Evolutionary conservation across 2,329 filamentous ascomycete species (phyloP).

Genomic region (Leptographium radiaticola): DNA sequence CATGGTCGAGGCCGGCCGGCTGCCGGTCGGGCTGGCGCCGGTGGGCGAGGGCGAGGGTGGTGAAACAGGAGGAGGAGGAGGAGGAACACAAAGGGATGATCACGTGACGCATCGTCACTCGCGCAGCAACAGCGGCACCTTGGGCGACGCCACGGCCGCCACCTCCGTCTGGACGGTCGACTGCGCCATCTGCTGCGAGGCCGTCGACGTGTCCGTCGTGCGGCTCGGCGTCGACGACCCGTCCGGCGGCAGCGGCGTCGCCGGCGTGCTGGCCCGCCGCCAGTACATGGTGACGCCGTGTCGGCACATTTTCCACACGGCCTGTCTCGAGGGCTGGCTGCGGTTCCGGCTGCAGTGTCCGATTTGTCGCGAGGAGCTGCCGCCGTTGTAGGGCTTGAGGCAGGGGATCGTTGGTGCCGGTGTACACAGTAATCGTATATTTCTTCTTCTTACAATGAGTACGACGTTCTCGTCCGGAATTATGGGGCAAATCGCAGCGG

Average conservation of each 20-base stretch:
- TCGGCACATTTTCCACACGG: slow-evolving; percentile 86
- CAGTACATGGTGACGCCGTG: slow-evolving; percentile 97
- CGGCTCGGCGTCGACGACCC: slow-evolving; percentile 40
- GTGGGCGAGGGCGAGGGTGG: not conserved
- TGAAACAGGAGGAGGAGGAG: slow-evolving; percentile 14
- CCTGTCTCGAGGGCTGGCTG: slow-evolving; percentile 94
- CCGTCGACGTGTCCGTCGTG: slow-evolving; percentile 78
- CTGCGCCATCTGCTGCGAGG: slow-evolving; percentile 89
- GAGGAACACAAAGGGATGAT: slow-evolving; percentile 16
- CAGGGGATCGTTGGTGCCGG: not conserved
- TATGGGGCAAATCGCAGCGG: too few relatives aligned
- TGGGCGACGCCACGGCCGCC: slow-evolving; percentile 19
- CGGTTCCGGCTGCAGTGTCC: slow-evolving; percentile 84
- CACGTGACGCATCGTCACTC: slow-evolving; percentile 1
- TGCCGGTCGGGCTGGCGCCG: slow-evolving; percentile 58
- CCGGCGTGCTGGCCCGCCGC: slow-evolving; percentile 63
- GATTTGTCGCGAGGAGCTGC: slow-evolving; percentile 82
- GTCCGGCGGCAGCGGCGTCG: slow-evolving; percentile 36
- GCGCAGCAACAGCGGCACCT: slow-evolving; percentile 7
- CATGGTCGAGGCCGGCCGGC: slow-evolving; percentile 60
- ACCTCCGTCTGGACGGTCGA: slow-evolving; percentile 48
- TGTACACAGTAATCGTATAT: too few relatives aligned
- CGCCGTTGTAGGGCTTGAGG: slow-evolving; percentile 53
- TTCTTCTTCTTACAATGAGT: too few relatives aligned
- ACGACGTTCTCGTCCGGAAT: too few relatives aligned